Percentiles rank a stretch among this genome's conserved stretches.
Evolutionary conservation across 148 eudicot genomes (phyloP).

Genomic region (Rhododendron henanense): DNA sequence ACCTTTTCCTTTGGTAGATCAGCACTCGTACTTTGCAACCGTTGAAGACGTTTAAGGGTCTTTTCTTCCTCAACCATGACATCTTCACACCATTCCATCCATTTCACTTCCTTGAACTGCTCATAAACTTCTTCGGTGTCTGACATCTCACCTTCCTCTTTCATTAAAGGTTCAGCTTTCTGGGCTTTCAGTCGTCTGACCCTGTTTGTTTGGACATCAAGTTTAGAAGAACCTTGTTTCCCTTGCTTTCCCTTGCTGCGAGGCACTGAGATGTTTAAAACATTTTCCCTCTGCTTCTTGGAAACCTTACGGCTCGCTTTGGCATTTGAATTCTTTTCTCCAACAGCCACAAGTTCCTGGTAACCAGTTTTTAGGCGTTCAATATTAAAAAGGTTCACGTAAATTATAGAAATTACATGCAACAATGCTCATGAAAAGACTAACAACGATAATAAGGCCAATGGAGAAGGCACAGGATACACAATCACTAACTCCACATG

Average conservation of each 20-base stretch:
- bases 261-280: conserved; percentile 25
- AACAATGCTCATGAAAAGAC: background rate
- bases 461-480: background rate
- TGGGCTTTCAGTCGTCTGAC: conserved; percentile 47
- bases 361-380: conserved; percentile 9
- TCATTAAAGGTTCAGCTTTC: conserved; percentile 69
- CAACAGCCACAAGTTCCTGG: conserved; percentile 77
- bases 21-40: conserved; percentile 82
- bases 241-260: conserved; percentile 58
- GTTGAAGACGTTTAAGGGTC: conserved; percentile 87
- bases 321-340: conserved; percentile 50
- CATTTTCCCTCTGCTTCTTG: conserved; percentile 46
- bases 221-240: conserved; percentile 45
- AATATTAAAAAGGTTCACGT: background rate
- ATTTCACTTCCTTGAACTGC: conserved; percentile 99
- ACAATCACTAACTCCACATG: background rate
- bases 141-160: conserved; percentile 99
- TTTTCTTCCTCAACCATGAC: conserved; percentile 75
- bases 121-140: conserved; percentile 93
- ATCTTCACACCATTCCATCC: conserved; percentile 99
- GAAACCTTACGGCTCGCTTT: conserved; percentile 70
- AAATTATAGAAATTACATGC: background rate
- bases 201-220: conserved; percentile 30
- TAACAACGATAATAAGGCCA: background rate
- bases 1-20: conserved; percentile 98